phyloP scores from a whole-genome alignment of 2,329 filamentous ascomycete genomes.

The Corynespora cassiicola region DNA sequence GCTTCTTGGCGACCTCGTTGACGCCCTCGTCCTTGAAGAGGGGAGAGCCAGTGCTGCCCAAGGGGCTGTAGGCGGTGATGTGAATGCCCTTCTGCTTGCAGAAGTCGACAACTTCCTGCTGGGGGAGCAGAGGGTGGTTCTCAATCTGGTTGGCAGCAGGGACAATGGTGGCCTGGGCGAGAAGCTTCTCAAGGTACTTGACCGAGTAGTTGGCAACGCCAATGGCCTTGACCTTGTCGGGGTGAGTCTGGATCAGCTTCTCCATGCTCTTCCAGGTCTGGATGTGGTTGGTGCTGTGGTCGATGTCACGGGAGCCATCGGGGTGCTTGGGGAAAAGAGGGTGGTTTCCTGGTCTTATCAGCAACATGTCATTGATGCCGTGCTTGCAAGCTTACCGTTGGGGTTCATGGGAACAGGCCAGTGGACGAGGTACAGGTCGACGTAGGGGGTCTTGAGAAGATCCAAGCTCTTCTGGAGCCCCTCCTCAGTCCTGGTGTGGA shows the following conservation, averaged over 20 bases:
- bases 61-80: constrained; percentile 70
- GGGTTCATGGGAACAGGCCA: constrained; percentile 85
- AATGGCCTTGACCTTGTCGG: constrained; percentile 56
- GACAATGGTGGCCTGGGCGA: constrained; percentile 66
- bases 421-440: constrained; percentile 84
- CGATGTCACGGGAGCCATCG: constrained; percentile 77
- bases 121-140: constrained; percentile 74
- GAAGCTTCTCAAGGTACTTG: constrained; percentile 55
- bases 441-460: constrained; percentile 77
- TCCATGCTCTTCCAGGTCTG: constrained; percentile 82
- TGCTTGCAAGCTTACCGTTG: constrained; percentile 56
- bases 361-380: constrained; percentile 5
- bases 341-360: constrained; percentile 61
- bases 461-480: constrained; percentile 76
- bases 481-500: constrained; percentile 72
- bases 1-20: constrained; percentile 57
- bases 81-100: constrained; percentile 73
- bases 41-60: constrained; percentile 57
- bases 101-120: constrained; percentile 74
- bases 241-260: constrained; percentile 57
- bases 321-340: constrained; percentile 76
- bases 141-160: constrained; percentile 77
- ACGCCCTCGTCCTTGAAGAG: constrained; percentile 56
- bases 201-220: constrained; percentile 59
- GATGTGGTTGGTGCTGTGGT: constrained; percentile 71